Evolutionary conservation across 2,329 filamentous ascomycete genomes (phyloP).

Genomic region (Aspergillus piperis): DNA sequence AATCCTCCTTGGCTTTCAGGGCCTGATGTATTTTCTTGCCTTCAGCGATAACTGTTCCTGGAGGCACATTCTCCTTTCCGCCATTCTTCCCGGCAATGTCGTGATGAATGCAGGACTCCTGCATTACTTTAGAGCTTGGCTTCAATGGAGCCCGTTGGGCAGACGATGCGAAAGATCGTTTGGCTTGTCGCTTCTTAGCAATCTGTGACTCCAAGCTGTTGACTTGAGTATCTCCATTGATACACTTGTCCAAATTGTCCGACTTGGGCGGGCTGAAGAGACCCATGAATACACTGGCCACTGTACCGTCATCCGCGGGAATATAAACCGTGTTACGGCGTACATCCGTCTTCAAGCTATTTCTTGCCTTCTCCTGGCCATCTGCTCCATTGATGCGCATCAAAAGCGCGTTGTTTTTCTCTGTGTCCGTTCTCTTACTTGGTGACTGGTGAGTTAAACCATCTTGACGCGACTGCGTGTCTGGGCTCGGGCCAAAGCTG

Average conservation of each 20-base stretch:
- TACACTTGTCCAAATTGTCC: background rate
- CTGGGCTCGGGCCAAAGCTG: slow-evolving; percentile 28
- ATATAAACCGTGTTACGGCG: slow-evolving; percentile 46
- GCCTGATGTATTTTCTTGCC: slow-evolving; percentile 22
- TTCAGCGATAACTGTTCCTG: slow-evolving; percentile 36
- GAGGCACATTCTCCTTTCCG: slow-evolving; percentile 66
- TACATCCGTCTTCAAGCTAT: slow-evolving; percentile 33
- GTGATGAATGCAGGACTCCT: slow-evolving; percentile 42
- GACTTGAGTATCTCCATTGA: slow-evolving; percentile 26
- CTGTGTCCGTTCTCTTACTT: slow-evolving; percentile 11
- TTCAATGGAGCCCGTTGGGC: slow-evolving; percentile 51
- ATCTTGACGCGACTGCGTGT: slow-evolving; percentile 16
- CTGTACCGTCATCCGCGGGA: slow-evolving; percentile 44
- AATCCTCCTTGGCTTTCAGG: slow-evolving; percentile 26
- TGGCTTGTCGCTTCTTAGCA: slow-evolving; percentile 33
- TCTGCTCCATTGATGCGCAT: slow-evolving; percentile 15
- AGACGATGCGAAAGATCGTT: slow-evolving; percentile 24
- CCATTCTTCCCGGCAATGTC: slow-evolving; percentile 57
- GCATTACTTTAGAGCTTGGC: slow-evolving; percentile 41
- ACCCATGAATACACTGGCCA: slow-evolving; percentile 47
- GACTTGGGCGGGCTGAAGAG: slow-evolving; percentile 46
- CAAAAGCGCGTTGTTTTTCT: slow-evolving; percentile 22
- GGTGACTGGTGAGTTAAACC: slow-evolving; percentile 9
- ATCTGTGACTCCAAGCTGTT: slow-evolving; percentile 39
- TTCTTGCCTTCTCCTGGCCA: slow-evolving; percentile 9